Base-by-base conservation (phyloP, 139 green algal species). In the Raphidocelis subcapitata region DNA sequence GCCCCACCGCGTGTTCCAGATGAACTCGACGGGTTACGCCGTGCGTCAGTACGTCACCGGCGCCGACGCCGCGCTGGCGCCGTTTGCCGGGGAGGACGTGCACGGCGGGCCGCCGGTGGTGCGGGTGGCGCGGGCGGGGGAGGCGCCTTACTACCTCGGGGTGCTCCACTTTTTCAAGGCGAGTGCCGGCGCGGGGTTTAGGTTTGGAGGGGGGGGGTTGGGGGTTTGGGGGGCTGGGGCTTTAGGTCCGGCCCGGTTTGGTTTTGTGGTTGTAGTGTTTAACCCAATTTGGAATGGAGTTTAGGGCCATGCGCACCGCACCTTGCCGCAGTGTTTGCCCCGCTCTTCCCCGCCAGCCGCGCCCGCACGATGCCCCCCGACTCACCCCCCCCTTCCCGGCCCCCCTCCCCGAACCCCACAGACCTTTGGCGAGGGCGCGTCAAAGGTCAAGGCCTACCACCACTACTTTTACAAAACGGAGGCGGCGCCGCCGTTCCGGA, bases 401-500 rank as follows among this genome's bases (percentile, higher is more conserved):
- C n/a, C n/a, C n/a, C n/a, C n/a, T n/a, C n/a, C n/a, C n/a, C n/a
- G n/a, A n/a, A n/a, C n/a, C n/a, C n/a, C n/a, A n/a, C 63, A 78
- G 72, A 78, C 72, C 2, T 78, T 72, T 52, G 72, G 72, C 21
- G 62, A 72, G 55, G 72, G 72, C 32, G 36, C 51, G 18, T 16
- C 56, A 47, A 78, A 78, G 51, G 72, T 78, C 31, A 78, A 78
- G 41, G 62, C 41, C 5, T 78, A 78, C 63, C 63, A 78, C 36
- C 72, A 78, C 35, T 78, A 78, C 21, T 49, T 51, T 18, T 78
- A 78, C 57, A 28, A 51, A 14, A 49, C 60, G 36, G 56, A 67
- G 37, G 69, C 56, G 2, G 57, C 37, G 4, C 33, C 67, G 3
- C 67, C 67, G 24, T 74, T 74, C 55, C 10, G 55, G 55, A 14